Conservation (phyloP, 2,329 filamentous ascomycete species). For the Incumbomyces lentus region DNA sequence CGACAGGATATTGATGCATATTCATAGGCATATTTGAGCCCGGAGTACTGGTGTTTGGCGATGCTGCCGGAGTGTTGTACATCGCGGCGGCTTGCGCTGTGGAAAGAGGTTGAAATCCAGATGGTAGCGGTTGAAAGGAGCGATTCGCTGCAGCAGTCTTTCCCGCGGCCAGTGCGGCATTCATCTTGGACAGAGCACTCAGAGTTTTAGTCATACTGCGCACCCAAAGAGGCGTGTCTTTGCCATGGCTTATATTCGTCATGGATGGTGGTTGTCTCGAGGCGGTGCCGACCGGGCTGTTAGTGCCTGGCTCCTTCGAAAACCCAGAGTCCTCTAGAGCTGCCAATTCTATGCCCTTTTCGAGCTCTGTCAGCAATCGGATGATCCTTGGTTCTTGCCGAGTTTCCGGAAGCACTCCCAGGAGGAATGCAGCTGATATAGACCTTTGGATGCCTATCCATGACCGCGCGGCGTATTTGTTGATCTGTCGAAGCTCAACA, state of each 20-base stretch:
- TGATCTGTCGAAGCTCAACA: constrained; percentile 42
- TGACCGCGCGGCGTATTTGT: constrained; percentile 33
- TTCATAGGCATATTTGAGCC: neutral
- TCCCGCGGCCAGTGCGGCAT: constrained; percentile 27
- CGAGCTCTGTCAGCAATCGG: constrained; percentile 31
- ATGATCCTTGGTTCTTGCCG: constrained; percentile 32
- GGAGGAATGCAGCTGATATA: constrained; percentile 38
- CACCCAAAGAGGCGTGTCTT: constrained; percentile 31
- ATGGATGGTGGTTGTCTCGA: constrained; percentile 5
- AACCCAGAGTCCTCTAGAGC: constrained; percentile 23
- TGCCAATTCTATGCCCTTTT: constrained; percentile 34
- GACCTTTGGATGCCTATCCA: constrained; percentile 39
- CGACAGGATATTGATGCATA: neutral
- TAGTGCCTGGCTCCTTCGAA: constrained; percentile 8
- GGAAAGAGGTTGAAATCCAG: neutral
- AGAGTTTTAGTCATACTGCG: constrained; percentile 37
- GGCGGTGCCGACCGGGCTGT: neutral
- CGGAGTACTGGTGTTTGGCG: neutral
- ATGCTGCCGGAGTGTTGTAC: neutral
- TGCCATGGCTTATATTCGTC: neutral
- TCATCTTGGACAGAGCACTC: constrained; percentile 36
- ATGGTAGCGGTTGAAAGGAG: neutral
- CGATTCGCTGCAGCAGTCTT: constrained; percentile 1
- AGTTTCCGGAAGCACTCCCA: constrained; percentile 36
- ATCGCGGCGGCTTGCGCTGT: neutral